phyloP scores from a whole-genome alignment of 202 grass and related monocot genomes.

The Dendrocalamus latiflorus region DNA sequence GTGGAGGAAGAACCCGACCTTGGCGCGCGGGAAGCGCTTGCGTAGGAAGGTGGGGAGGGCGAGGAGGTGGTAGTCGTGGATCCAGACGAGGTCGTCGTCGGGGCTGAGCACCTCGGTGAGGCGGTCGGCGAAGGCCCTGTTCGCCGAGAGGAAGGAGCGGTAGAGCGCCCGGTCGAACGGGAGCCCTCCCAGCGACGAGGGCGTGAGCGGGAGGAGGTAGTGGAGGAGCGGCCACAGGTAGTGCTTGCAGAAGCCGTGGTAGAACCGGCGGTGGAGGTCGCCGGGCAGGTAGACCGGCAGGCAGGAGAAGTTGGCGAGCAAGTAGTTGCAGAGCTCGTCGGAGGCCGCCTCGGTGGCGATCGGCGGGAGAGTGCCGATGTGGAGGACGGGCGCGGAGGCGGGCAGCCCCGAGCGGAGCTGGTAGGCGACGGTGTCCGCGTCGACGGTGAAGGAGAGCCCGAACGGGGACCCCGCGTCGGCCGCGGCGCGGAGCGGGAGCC shows the following conservation, averaged over 20 bases:
- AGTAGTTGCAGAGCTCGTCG: slow-evolving; percentile 64
- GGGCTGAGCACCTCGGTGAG: slow-evolving; percentile 78
- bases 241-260: slow-evolving; percentile 97
- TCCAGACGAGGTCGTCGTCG: slow-evolving; percentile 90
- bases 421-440: slow-evolving; percentile 53
- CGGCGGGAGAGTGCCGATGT: slow-evolving; percentile 65
- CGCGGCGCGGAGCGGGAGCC: slow-evolving; percentile 56
- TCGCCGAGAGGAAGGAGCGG: slow-evolving; percentile 92
- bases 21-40: slow-evolving; percentile 71
- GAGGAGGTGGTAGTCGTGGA: slow-evolving; percentile 96
- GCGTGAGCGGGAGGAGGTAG: slow-evolving; percentile 80
- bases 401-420: slow-evolving; percentile 83
- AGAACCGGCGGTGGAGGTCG: slow-evolving; percentile 78
- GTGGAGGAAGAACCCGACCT: slow-evolving; percentile 92
- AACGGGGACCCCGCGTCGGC: slow-evolving; percentile 52
- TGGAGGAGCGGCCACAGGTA: slow-evolving; percentile 98
- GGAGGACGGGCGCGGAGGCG: slow-evolving; percentile 34
- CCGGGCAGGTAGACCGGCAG: slow-evolving; percentile 66
- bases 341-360: slow-evolving; percentile 23
- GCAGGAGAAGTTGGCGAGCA: slow-evolving; percentile 61
- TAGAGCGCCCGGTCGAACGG: slow-evolving; percentile 85
- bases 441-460: slow-evolving; percentile 55
- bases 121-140: slow-evolving; percentile 83
- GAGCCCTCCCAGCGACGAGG: slow-evolving; percentile 58
- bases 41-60: slow-evolving; percentile 91